Evolutionary conservation across 1,139 yeast genomes (phyloP).

Genomic region (Sugiyamaella japonica): DNA sequence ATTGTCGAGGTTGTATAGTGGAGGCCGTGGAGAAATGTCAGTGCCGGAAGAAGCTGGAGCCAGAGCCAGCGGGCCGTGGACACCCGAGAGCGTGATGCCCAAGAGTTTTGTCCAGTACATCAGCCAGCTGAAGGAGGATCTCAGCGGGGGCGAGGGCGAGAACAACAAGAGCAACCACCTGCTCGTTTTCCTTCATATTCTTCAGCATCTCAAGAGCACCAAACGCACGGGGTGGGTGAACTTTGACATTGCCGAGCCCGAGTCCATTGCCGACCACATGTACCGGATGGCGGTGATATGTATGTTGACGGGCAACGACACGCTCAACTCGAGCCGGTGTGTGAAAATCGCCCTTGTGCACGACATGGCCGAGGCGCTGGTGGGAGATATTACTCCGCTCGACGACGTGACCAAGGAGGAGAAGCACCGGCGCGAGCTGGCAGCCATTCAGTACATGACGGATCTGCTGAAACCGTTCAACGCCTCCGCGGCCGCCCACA

Average conservation of each 20-base stretch:
- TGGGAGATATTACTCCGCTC: conserved; percentile 92
- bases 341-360: conserved; percentile 86
- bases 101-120: conserved; percentile 49
- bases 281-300: conserved; percentile 89
- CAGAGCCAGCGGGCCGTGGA: conserved; percentile 47
- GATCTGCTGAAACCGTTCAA: conserved; percentile 64
- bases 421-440: conserved; percentile 80
- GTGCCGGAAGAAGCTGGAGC: not conserved
- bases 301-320: conserved; percentile 61
- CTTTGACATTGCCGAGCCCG: conserved; percentile 61
- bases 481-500: conserved; percentile 59
- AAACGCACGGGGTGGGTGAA: conserved; percentile 95
- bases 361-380: conserved; percentile 91
- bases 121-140: conserved; percentile 19
- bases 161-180: conserved; percentile 20
- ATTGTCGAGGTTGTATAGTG: not conserved
- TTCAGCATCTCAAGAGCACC: conserved; percentile 73
- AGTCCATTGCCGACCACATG: conserved; percentile 94
- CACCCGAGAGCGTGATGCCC: conserved; percentile 62
- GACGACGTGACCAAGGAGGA: conserved; percentile 67
- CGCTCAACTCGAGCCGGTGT: conserved; percentile 56
- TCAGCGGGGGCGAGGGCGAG: not conserved
- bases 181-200: conserved; percentile 63
- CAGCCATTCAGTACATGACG: conserved; percentile 67
- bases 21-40: not conserved